A percentile compares a stretch with the other conserved stretches of the same genome.
These are phyloP conservation scores for Hysterangium stoloniferum DNA, from an alignment of 768 basidiomycete genomes.

Conservation along the genomic window DNA sequence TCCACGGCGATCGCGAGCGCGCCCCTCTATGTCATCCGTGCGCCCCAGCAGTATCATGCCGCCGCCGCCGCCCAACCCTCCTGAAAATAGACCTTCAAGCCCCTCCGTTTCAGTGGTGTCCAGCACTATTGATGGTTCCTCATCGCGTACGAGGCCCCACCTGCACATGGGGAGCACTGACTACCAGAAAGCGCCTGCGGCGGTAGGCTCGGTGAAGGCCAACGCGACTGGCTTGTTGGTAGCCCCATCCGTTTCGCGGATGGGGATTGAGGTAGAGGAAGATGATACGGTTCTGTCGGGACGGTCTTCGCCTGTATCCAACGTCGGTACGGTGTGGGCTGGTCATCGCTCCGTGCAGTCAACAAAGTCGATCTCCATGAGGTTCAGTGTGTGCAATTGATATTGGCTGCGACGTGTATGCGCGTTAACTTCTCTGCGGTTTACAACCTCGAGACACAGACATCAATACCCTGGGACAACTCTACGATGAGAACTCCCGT, in stretches of 20 bases:
- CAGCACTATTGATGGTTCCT: slow-evolving; percentile 50
- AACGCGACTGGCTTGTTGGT: slow-evolving; percentile 81
- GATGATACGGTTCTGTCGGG: slow-evolving; percentile 44
- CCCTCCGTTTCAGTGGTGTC: slow-evolving; percentile 81
- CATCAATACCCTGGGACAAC: slow-evolving; percentile 81
- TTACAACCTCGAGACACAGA: slow-evolving; percentile 86
- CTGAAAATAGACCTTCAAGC: slow-evolving; percentile 51
- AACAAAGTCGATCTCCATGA: not conserved
- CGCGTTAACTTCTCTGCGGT: not conserved
- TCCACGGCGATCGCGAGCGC: slow-evolving; percentile 39
- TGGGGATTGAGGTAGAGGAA: no score
- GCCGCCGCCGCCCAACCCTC: slow-evolving; percentile 29
- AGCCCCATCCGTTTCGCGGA: slow-evolving; percentile 56
- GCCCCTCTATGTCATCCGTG: slow-evolving; percentile 34
- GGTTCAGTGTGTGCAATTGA: slow-evolving; percentile 47
- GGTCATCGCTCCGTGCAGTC: slow-evolving; percentile 38
- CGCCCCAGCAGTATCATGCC: slow-evolving; percentile 21
- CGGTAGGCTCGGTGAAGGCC: slow-evolving; percentile 76
- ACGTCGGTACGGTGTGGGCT: slow-evolving; percentile 47
- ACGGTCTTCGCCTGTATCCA: slow-evolving; percentile 65
- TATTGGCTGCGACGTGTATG: not conserved
- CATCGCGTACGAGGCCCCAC: slow-evolving; percentile 48
- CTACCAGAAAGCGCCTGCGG: slow-evolving; percentile 81
- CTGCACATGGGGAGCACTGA: slow-evolving; percentile 68
- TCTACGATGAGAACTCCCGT: slow-evolving; percentile 64